Base-by-base conservation (phyloP, 2,329 filamentous ascomycete genomes). In the Penicillium sp. region DNA sequence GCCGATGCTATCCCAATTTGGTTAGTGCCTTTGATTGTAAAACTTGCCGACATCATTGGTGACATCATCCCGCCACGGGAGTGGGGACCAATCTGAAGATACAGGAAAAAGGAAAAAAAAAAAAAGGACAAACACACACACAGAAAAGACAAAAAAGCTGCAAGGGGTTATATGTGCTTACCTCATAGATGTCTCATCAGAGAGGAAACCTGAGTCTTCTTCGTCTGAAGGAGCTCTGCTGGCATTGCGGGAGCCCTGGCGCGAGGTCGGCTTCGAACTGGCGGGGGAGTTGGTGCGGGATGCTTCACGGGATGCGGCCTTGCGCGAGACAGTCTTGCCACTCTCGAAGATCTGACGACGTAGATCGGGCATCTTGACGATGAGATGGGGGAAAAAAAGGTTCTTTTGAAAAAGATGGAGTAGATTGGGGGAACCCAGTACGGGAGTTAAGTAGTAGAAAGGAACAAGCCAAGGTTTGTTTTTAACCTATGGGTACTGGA, bases 301-400 rank as follows among this genome's bases (percentile, higher is more conserved):
- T 43, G 77, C 78, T 56, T 81, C 76, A 58, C 79, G 79, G 27
- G 83, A 84, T 52, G 78, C 80, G 36, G 83, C 83, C 68, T 87
- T 87, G 66, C 82, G 82, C 51, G 85, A 87, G 46, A 84, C 75
- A 21, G 84, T 88, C 76, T 88, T 88, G 70, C 82, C 79, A 75
- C 83, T 85, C 76, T 87, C 85, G 39, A 86, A 80, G 55, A 83
- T 84, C 68, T 84, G 81, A 65, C 84, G 81, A 62, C 84, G 75
- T 52, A 79, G 71, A 64, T 80, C 78, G 45, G 76, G 77, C 78
- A 80, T 80, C 51, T 31, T 76, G 67, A 38, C 25, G 44, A 27
- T 43, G 38, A 41, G 27, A 43, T 41, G 16, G 25, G 9, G 9
- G 8, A 41, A 4, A 43, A 46, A 15, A 55, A n/a, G n/a, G 4